phyloP scores from a whole-genome alignment of 2,329 filamentous ascomycete genomes.

The Metarhizium robertsii region DNA sequence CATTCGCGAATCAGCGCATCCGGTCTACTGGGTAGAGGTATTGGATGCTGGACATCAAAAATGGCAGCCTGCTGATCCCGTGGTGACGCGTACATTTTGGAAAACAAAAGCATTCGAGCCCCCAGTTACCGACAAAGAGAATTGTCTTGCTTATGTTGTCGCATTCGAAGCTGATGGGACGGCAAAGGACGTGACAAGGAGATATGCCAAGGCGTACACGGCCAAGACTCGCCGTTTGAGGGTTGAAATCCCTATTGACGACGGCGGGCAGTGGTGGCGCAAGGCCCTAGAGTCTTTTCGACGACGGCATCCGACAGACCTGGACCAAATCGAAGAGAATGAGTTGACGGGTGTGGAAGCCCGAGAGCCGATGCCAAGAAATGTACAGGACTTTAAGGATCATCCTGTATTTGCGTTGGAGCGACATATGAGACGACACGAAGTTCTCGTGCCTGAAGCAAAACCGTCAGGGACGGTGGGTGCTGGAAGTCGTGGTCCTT shows the following conservation, averaged over 20 bases:
- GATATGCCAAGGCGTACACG: constrained; percentile 82
- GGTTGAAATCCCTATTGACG: constrained; percentile 53
- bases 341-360: constrained; percentile 64
- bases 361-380: constrained; percentile 75
- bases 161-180: constrained; percentile 74
- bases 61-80: constrained; percentile 81
- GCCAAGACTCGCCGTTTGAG: constrained; percentile 77
- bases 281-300: constrained; percentile 40
- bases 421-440: constrained; percentile 72
- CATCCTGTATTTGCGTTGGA: constrained; percentile 80
- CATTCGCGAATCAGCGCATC: constrained; percentile 64
- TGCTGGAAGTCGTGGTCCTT: constrained; percentile 48
- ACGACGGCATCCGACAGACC: constrained; percentile 37
- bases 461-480: constrained; percentile 69
- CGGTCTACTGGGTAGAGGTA: constrained; percentile 90
- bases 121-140: constrained; percentile 65
- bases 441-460: constrained; percentile 66
- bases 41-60: constrained; percentile 80
- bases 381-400: constrained; percentile 77
- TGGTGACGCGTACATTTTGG: constrained; percentile 70
- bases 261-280: constrained; percentile 44
- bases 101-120: constrained; percentile 74
- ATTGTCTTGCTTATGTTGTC: constrained; percentile 73
- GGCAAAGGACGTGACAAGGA: constrained; percentile 74
- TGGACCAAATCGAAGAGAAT: constrained; percentile 77